These are phyloP conservation scores for Coemansia sp. DNA, from an alignment of 192 early-diverging fungal genomes.

Conservation along the genomic window DNA sequence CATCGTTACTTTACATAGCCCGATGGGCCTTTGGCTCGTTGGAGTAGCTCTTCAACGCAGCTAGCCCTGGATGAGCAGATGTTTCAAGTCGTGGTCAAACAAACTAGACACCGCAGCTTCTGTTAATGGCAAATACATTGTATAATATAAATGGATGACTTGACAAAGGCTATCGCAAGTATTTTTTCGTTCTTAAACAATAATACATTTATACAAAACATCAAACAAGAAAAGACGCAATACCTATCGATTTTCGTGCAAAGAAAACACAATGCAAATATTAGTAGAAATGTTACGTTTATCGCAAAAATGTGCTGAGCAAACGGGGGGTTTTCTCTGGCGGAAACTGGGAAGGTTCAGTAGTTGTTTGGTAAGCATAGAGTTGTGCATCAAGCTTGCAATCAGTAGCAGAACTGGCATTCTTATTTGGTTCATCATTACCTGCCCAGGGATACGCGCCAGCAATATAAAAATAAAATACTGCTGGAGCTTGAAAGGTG, in stretches of 20 bases:
- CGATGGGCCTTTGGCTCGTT: too few species aligned
- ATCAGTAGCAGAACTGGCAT: conserved; percentile 58
- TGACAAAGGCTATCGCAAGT: too few species aligned
- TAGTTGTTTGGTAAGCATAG: conserved; percentile 39
- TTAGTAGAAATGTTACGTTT: neutral
- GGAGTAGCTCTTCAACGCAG: too few species aligned
- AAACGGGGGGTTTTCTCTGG: neutral
- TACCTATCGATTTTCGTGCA: neutral
- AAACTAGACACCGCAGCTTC: too few species aligned
- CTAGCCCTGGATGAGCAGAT: too few species aligned
- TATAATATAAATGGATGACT: too few species aligned
- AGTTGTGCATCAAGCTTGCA: conserved; percentile 58
- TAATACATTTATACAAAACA: neutral
- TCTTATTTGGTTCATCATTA: conserved; percentile 34
- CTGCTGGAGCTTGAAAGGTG: neutral
- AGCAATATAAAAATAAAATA: neutral
- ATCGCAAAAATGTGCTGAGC: neutral
- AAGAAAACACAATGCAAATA: too few species aligned
- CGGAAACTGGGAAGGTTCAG: conserved; percentile 22
- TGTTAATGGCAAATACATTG: too few species aligned
- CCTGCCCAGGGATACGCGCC: neutral
- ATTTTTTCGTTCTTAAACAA: too few species aligned
- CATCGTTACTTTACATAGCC: too few species aligned
- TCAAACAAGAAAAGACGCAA: neutral
- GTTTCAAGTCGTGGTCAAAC: too few species aligned